Evolutionary conservation across 1,284 basidiomycete genomes (phyloP).

Genomic region (Rhodofomes roseus): DNA sequence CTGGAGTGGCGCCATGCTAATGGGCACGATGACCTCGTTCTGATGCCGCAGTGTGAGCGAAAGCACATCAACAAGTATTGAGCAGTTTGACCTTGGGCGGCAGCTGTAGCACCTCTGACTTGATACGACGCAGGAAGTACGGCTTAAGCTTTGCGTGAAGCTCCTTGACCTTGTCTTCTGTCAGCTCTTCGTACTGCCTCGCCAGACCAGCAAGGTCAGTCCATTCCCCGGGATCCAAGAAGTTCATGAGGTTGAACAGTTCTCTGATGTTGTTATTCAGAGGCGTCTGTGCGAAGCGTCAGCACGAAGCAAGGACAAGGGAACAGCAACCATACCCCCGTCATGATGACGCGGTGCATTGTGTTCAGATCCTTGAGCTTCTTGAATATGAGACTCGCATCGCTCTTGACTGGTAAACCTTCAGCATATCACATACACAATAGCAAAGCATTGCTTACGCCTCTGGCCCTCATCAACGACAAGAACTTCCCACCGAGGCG

Average conservation of each 20-base stretch:
- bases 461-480: slow-evolving; percentile 94
- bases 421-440: neutral
- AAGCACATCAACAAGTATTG: slow-evolving; percentile 8
- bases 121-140: slow-evolving; percentile 91
- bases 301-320: neutral
- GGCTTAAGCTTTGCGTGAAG: slow-evolving; percentile 80
- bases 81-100: slow-evolving; percentile 74
- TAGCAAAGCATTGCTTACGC: slow-evolving; percentile 44
- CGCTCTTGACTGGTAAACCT: slow-evolving; percentile 66
- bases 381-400: slow-evolving; percentile 78
- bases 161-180: slow-evolving; percentile 74
- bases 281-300: slow-evolving; percentile 61
- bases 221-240: slow-evolving; percentile 80
- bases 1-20: slow-evolving; percentile 87
- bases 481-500: slow-evolving; percentile 89
- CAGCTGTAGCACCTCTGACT: slow-evolving; percentile 88
- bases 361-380: slow-evolving; percentile 79
- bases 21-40: slow-evolving; percentile 90
- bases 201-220: slow-evolving; percentile 68
- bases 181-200: slow-evolving; percentile 70
- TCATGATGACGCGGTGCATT: slow-evolving; percentile 87
- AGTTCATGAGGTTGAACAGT: slow-evolving; percentile 93
- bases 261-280: slow-evolving; percentile 97
- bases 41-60: slow-evolving; percentile 24
- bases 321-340: slow-evolving; percentile 53